phyloP scores from a whole-genome alignment of 306 rosid genomes.

The Sophora flavescens region DNA sequence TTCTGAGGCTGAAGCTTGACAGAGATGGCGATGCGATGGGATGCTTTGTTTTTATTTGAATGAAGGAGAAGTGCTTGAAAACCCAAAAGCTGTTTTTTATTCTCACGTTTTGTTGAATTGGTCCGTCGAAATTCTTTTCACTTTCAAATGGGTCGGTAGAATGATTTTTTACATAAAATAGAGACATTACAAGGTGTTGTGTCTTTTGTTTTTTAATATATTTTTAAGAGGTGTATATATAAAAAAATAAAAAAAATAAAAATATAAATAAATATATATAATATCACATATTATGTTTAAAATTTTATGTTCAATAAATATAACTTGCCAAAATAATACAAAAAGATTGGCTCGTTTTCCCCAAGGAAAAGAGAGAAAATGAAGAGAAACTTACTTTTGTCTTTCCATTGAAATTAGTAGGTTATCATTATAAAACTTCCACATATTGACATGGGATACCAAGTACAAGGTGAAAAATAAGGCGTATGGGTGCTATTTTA shows the following conservation, averaged over 20 bases:
- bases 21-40: conserved; percentile 45
- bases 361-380: conserved; percentile 4
- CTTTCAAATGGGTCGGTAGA: no score
- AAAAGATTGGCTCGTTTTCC: conserved; percentile 52
- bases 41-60: conserved; percentile 30
- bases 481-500: no score
- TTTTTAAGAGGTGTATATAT: no score
- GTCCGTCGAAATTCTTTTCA: conserved; percentile 50
- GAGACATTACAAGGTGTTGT: no score
- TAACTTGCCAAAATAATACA: conserved; percentile 59
- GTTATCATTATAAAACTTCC: conserved; percentile 35
- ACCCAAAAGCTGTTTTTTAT: conserved; percentile 50
- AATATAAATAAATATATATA: no score
- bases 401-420: conserved; percentile 41
- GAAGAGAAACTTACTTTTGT: not conserved
- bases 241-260: no score
- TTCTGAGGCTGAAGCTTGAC: conserved; percentile 53
- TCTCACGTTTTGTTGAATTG: conserved; percentile 45
- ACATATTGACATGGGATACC: not conserved
- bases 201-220: no score
- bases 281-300: no score
- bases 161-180: no score
- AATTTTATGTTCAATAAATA: no score
- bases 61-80: conserved; percentile 46
- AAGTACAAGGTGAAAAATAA: not conserved